Base-by-base conservation (phyloP, 331 rosid species). In the Prunus yedoensis region DNA sequence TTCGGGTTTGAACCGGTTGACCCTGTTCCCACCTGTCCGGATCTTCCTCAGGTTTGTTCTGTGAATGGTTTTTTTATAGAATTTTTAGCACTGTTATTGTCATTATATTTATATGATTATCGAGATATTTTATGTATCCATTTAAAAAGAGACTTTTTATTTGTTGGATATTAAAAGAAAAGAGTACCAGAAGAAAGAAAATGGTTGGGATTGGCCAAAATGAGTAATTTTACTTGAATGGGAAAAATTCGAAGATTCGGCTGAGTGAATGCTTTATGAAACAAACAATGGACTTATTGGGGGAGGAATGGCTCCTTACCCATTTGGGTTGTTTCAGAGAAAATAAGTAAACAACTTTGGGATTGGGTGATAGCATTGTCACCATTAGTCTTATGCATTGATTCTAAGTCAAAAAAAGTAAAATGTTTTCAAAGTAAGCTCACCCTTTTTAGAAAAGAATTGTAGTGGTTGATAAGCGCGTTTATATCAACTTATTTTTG, bases 1-100 rank as follows among this genome's bases (percentile, higher is more conserved):
- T 67, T 80, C 84, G 63, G 67, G 47, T 13, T 68, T 68, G 49
- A 67, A 77, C 17, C 35, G 21, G 41, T 30, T 43, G 80, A 67
- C 79, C 79, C 80, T 50, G 62, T 68, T 14, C 74, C 85, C 1
- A 67, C 38, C 63, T 62, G 61, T 50, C 77, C 73, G 73, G 91
- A 90, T 85, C 86, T 78, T 65, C 66, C 85, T 49, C 77, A 13
- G 89, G 94, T 87, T 76, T 18, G 79, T 80, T 47, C 47, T 13
- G 41, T 35, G 8, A 35, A 5, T 23, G 63, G 23, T 51, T n/a
- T n/a, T n/a, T n/a, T n/a, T n/a, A n/a, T n/a, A n/a, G n/a, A n/a
- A n/a, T n/a, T n/a, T 60, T 12, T 60, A 14, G 15, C 5, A 1
- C 1, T 3, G 25, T 13, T n/a, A 56, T n/a, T 66, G 2, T 63